Evolutionary conservation across 2,329 filamentous ascomycete genomes (phyloP), one percentile per base, ranked within the genome.

Genomic region (Diplodia seriata): DNA sequence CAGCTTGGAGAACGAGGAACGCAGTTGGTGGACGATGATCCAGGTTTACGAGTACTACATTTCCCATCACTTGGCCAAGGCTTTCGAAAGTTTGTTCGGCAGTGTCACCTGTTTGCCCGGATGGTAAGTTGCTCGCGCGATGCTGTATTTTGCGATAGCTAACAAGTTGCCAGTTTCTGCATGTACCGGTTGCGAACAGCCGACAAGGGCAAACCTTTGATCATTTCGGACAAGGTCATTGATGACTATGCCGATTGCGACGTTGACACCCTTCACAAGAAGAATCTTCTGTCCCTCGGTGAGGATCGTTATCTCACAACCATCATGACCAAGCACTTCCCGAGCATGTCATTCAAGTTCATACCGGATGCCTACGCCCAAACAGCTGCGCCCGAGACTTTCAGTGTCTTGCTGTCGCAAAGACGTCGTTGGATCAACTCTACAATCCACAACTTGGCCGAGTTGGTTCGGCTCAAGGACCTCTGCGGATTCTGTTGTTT

Each of bases 41-140:
- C 95, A 99, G 79, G 95, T 99, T 71, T 99, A 99, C 82, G 95
- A 99, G 80, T 99, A 99, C 84, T 99, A 94, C 80, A 99, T 99
- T 76, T 98, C 95, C 36, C 95, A 99, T 85, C 91, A 99, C 81
- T 83, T 99, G 78, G 86, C 95, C 66, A 99, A 99, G 83, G 93
- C 95, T 70, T 99, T 99, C 77, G 95, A 99, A 79, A 97, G 93
- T 69, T 87, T 99, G 69, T 99, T 99, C 76, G 95, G 94, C 76
- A 97, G 93, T 79, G 95, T 99, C 70, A 99, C 95, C 69, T 99
- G 95, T 90, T 89, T 99, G 83, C 95, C 95, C 71, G 95, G 95
- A 87, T 99, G 95, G 94, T 97, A 88, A 83, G 92, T 89, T 66
- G 47, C 54, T 23, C 38, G 18, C 23, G 11, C 18, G 31, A 20